Evolutionary conservation across 768 basidiomycete species (phyloP), one percentile per base, ranked within the genome.

Genomic region (Amanita muscaria): DNA sequence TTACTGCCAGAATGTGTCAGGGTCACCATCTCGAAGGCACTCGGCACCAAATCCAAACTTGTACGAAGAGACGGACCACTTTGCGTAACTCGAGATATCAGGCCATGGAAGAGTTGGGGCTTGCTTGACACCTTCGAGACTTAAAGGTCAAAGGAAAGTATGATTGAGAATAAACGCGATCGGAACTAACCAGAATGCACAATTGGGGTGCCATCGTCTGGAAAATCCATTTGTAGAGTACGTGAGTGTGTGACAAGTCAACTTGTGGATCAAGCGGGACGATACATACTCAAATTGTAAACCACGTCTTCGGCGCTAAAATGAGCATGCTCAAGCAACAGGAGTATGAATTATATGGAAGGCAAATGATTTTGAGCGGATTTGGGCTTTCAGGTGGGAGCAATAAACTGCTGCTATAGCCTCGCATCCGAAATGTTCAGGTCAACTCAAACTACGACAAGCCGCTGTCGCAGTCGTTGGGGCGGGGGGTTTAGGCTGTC

Each of bases 1-100:
- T 61, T 61, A 98, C 93, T 98, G 96, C 96, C 96, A 98, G 59
- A 97, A 94, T 0, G 93, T 97, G 31, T 88, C 83, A 23, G 88
- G 82, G 56, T 94, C 86, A 25, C 78, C 77, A 54, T 97, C 93
- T 21, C 80, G 74, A 34, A 98, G 68, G 61, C 92, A 92, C 58
- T 96, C 91, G 30, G 90, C 80, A 6, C 94, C 92, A 59, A 93
- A 97, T 1, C 93, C 93, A 50, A 93, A 96, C 61, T 99, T 99
- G 65, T 78, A 90, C 0, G 88, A 92, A 10, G 93, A 97, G 3
- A 98, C 94, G 9, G 89, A 85, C 96, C 94, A 99, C 54, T 84
- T 84, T 34, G 88, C 96, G 25, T 88, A 76, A 33, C 78, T 72
- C 7, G 91, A 91, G 42, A 99, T 88, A 60, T 89, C 84, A 18